These are phyloP conservation scores for Diaporthe batatas DNA, from an alignment of 2,329 filamentous ascomycete species.

Conservation along the genomic window DNA sequence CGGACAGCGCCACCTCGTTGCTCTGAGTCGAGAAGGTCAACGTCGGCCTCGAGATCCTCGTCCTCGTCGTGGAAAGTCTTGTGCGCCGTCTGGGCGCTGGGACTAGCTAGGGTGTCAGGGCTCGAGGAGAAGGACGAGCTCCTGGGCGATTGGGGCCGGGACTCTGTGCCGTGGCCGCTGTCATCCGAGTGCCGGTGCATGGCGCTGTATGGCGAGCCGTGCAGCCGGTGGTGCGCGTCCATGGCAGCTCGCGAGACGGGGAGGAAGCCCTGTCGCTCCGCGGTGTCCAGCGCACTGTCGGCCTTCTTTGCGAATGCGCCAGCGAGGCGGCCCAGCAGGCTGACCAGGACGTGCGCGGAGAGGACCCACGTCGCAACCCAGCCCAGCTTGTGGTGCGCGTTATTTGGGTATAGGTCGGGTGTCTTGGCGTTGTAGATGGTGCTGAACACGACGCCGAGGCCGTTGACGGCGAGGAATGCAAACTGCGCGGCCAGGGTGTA, in stretches of 20 bases:
- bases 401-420: conserved; percentile 87
- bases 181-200: conserved; percentile 75
- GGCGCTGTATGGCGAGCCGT: conserved; percentile 51
- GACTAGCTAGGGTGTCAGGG: conserved; percentile 60
- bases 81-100: conserved; percentile 51
- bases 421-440: conserved; percentile 84
- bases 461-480: conserved; percentile 74
- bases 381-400: conserved; percentile 89
- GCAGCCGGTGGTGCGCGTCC: conserved; percentile 63
- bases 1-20: conserved; percentile 63
- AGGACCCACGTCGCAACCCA: conserved; percentile 85
- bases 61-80: conserved; percentile 66
- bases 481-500: conserved; percentile 79
- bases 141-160: conserved; percentile 74
- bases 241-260: conserved; percentile 71
- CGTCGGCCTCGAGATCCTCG: conserved; percentile 57
- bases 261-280: conserved; percentile 72
- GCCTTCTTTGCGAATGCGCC: conserved; percentile 54
- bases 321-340: conserved; percentile 73
- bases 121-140: conserved; percentile 75
- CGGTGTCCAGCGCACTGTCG: conserved; percentile 42
- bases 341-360: conserved; percentile 77
- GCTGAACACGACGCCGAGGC: conserved; percentile 73
- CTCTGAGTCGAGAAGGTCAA: conserved; percentile 53
- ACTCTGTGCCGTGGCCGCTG: conserved; percentile 81